phyloP scores from a whole-genome alignment of 345 rosid genomes.

The Gossypium stocksii region DNA sequence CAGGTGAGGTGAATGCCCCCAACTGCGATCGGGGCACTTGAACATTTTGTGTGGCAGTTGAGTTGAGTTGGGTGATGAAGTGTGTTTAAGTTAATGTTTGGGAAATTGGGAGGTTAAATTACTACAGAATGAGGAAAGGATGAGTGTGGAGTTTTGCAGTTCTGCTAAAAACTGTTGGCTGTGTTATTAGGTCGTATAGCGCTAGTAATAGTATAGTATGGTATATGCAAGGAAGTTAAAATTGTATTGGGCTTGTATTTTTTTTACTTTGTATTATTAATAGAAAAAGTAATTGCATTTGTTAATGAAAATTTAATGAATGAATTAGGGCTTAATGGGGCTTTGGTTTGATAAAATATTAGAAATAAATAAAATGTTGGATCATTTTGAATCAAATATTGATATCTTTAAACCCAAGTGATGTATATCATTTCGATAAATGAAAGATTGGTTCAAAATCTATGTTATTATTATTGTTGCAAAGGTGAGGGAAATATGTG shows the following conservation, averaged over 20 bases:
- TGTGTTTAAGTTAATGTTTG: slow-evolving; percentile 27
- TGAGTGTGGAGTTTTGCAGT: slow-evolving; percentile 25
- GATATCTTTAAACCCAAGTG: no score
- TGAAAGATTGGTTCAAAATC: no score
- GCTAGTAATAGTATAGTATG: not conserved
- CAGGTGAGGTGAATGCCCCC: slow-evolving; percentile 32
- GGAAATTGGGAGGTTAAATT: slow-evolving; percentile 14
- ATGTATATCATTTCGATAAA: no score
- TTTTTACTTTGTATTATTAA: not conserved
- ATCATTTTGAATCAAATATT: no score
- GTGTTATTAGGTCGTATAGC: not conserved
- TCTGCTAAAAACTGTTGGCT: not conserved
- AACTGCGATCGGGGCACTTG: slow-evolving; percentile 47
- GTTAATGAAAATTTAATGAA: no score
- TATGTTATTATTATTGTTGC: no score
- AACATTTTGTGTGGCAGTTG: slow-evolving; percentile 27
- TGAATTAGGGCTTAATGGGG: no score
- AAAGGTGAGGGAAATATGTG: no score
- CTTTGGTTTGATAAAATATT: no score
- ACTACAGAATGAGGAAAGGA: slow-evolving; percentile 1
- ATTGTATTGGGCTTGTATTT: not conserved
- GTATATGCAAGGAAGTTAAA: not conserved
- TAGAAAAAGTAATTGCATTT: not conserved
- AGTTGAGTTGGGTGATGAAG: slow-evolving; percentile 33
- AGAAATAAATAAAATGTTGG: no score